These are phyloP conservation scores for Apiospora arundinis DNA, from an alignment of 2,329 filamentous ascomycete genomes.

Conservation along the genomic window DNA sequence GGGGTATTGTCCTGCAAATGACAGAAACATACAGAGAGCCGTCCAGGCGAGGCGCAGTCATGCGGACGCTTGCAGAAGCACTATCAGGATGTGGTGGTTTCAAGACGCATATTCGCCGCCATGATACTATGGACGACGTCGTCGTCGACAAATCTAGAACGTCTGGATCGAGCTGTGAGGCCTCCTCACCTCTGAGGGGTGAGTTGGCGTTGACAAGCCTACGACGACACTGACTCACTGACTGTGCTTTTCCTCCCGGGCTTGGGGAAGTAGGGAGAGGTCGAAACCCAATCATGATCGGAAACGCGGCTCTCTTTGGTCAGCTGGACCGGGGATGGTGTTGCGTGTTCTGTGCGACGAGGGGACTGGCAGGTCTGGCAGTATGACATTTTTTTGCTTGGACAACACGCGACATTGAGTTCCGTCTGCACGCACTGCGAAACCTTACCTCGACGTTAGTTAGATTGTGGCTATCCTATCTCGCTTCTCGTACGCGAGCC, in stretches of 20 bases:
- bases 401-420: background rate
- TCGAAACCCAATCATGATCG: background rate
- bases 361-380: too few species aligned
- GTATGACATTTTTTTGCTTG: background rate
- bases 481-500: background rate
- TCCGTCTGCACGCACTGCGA: background rate
- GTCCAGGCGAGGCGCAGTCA: constrained; percentile 5
- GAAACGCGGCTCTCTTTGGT: background rate
- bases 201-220: background rate
- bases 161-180: background rate
- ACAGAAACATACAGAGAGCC: background rate
- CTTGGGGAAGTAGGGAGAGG: background rate
- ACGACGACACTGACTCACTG: constrained; percentile 4
- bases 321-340: constrained; percentile 7
- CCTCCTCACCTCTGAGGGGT: background rate
- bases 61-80: background rate
- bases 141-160: background rate
- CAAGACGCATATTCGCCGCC: background rate
- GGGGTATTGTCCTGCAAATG: background rate
- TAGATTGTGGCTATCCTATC: background rate
- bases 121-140: background rate
- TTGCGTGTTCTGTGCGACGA: background rate
- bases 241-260: background rate
- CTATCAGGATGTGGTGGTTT: background rate
- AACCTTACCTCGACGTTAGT: background rate